These are phyloP conservation scores for Oryza coarctata DNA, from an alignment of 176 grass and related monocot genomes.

Conservation along the genomic window DNA sequence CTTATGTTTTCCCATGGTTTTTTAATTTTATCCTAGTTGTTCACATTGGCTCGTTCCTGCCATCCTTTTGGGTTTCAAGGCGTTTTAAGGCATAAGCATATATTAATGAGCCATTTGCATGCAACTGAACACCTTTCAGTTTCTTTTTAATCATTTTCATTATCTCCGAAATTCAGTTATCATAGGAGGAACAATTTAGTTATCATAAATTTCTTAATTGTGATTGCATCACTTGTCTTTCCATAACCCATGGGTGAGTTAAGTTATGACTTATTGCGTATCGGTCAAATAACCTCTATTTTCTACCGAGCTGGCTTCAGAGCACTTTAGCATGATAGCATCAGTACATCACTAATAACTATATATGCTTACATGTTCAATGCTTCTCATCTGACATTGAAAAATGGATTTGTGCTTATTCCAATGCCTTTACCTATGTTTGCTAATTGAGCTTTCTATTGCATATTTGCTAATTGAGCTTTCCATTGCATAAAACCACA, in stretches of 20 bases:
- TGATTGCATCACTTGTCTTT: not conserved
- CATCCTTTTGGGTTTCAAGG: constrained; percentile 8
- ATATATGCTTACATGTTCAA: not conserved
- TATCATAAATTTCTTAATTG: not conserved
- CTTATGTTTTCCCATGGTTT: not conserved
- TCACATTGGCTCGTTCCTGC: not conserved
- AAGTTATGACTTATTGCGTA: not conserved
- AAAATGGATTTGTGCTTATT: not conserved
- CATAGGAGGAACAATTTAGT: not conserved
- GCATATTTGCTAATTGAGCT: not conserved
- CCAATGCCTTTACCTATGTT: not conserved
- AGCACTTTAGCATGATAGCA: constrained; percentile 25
- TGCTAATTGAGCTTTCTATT: not conserved
- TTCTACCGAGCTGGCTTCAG: constrained; percentile 17
- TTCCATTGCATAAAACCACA: constrained; percentile 1
- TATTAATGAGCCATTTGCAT: constrained; percentile 5
- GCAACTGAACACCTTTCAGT: not conserved
- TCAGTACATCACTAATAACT: constrained; percentile 4
- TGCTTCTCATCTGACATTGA: constrained; percentile 3
- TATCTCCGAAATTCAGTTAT: not conserved
- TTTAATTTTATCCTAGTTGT: not conserved
- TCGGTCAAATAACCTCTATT: not conserved
- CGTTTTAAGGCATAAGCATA: not conserved
- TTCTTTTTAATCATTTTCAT: not conserved
- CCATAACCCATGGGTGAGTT: not conserved